A percentile compares a stretch with the other conserved stretches of the same genome.
Conservation (phyloP, 2,329 filamentous ascomycete species). For the Cladorrhinum sp. region DNA sequence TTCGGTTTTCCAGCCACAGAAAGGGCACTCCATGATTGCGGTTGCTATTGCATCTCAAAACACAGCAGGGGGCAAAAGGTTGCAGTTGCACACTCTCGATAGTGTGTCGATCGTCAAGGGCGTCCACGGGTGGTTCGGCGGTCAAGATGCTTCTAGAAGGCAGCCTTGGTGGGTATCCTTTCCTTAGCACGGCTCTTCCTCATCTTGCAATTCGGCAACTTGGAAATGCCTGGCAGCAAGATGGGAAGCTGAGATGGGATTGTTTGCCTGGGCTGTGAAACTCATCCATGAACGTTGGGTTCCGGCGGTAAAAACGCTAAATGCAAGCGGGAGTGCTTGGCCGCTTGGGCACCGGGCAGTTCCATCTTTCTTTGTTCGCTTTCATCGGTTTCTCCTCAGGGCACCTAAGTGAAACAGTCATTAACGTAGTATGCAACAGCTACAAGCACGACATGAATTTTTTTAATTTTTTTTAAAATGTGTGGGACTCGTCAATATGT, state of each 20-base stretch:
- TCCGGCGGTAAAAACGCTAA: not conserved
- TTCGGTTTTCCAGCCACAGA: slow-evolving; percentile 35
- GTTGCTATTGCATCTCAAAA: not conserved
- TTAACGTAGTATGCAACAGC: not conserved
- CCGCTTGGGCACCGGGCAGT: not conserved
- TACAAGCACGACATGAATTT: not conserved
- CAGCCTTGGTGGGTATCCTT: not conserved
- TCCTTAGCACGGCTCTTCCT: not conserved
- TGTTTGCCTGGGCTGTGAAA: not conserved
- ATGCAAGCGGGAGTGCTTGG: not conserved
- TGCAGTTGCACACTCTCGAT: too few species aligned
- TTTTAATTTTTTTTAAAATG: too few species aligned
- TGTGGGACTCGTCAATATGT: not conserved
- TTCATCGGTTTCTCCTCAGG: too few species aligned
- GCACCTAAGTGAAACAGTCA: too few species aligned
- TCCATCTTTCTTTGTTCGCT: not conserved
- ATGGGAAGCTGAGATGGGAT: not conserved
- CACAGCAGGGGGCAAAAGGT: too few species aligned
- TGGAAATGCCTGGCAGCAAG: not conserved
- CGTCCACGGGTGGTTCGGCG: not conserved
- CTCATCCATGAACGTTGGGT: not conserved
- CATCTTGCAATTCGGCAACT: not conserved
- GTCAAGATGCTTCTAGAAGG: not conserved
- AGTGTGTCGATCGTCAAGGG: too few species aligned
- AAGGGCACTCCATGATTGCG: slow-evolving; percentile 31